Conservation (phyloP, 768 basidiomycete genomes). For the Cyclocybe cylindracea region DNA sequence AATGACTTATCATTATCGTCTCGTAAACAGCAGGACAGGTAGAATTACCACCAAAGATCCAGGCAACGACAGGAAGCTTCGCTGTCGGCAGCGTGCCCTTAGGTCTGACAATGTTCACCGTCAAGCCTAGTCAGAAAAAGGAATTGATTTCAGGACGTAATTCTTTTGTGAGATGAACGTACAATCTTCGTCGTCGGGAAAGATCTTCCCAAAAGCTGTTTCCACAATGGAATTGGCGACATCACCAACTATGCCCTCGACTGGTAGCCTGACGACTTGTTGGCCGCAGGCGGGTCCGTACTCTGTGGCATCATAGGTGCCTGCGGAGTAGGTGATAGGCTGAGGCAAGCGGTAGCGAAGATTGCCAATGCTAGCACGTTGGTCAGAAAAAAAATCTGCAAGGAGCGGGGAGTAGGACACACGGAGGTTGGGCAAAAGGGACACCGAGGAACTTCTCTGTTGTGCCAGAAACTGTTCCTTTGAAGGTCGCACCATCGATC, state of each 20-base stretch:
- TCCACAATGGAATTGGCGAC: constrained; percentile 33
- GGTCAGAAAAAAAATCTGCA: background rate
- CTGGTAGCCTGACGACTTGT: constrained; percentile 37
- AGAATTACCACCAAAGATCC: constrained; percentile 42
- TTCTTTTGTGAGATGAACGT: constrained; percentile 17
- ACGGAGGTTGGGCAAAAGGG: constrained; percentile 61
- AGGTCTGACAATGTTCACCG: constrained; percentile 53
- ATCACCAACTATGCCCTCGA: constrained; percentile 33
- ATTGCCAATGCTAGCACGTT: constrained; percentile 29
- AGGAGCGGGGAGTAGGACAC: constrained; percentile 14
- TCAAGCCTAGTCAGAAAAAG: constrained; percentile 39
- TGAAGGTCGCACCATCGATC: constrained; percentile 47
- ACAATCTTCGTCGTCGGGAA: constrained; percentile 21
- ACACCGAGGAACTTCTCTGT: constrained; percentile 50
- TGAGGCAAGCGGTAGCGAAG: constrained; percentile 44
- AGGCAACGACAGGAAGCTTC: constrained; percentile 54
- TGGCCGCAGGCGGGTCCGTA: constrained; percentile 52
- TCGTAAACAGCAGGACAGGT: background rate
- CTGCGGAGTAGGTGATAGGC: constrained; percentile 36
- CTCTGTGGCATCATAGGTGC: constrained; percentile 35
- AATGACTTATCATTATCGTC: background rate
- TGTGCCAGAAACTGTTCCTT: constrained; percentile 37
- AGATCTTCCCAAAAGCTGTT: constrained; percentile 20
- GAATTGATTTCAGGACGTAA: background rate
- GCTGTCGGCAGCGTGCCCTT: constrained; percentile 35